A percentile compares a stretch with the other conserved stretches of the same genome.
Conservation (phyloP, 768 basidiomycete genomes). For the Russula compacta region DNA sequence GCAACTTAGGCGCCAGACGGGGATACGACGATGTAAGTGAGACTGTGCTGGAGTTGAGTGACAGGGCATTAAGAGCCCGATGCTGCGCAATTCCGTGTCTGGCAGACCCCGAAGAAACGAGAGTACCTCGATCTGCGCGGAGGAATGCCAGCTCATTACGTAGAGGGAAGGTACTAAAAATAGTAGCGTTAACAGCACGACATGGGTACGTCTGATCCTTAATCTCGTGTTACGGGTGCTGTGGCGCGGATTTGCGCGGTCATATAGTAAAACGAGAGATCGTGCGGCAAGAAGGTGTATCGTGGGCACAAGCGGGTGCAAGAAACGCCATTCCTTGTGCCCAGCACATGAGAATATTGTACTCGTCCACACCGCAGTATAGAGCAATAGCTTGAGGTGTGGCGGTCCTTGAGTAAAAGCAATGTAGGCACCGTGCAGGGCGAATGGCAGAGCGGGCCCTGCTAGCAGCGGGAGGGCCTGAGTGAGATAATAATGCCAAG, state of each 20-base stretch:
- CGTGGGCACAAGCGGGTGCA: slow-evolving; percentile 84
- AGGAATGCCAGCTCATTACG: slow-evolving; percentile 64
- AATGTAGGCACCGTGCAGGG: slow-evolving; percentile 40
- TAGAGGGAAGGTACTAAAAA: slow-evolving; percentile 59
- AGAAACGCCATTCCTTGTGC: slow-evolving; percentile 97
- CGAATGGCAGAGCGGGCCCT: slow-evolving; percentile 64
- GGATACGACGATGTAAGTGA: slow-evolving; percentile 67
- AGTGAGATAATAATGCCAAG: slow-evolving; percentile 83
- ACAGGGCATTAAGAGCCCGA: slow-evolving; percentile 91
- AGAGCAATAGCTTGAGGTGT: slow-evolving; percentile 34
- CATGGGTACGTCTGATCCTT: not conserved
- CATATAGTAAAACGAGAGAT: slow-evolving; percentile 43
- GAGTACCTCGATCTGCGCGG: slow-evolving; percentile 71
- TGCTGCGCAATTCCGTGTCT: slow-evolving; percentile 36
- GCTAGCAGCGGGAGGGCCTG: slow-evolving; percentile 83
- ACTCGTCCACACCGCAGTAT: slow-evolving; percentile 51
- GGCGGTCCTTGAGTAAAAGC: slow-evolving; percentile 23
- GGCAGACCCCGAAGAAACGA: slow-evolving; percentile 54
- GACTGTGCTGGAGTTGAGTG: slow-evolving; percentile 93
- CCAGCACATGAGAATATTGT: slow-evolving; percentile 67
- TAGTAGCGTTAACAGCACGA: slow-evolving; percentile 35
- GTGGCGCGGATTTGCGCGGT: slow-evolving; percentile 13
- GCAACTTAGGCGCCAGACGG: slow-evolving; percentile 82
- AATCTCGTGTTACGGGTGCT: not conserved
- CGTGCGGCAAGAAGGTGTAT: slow-evolving; percentile 72